Conservation (phyloP, 83 land plant species). For the Picea mariana region DNA sequence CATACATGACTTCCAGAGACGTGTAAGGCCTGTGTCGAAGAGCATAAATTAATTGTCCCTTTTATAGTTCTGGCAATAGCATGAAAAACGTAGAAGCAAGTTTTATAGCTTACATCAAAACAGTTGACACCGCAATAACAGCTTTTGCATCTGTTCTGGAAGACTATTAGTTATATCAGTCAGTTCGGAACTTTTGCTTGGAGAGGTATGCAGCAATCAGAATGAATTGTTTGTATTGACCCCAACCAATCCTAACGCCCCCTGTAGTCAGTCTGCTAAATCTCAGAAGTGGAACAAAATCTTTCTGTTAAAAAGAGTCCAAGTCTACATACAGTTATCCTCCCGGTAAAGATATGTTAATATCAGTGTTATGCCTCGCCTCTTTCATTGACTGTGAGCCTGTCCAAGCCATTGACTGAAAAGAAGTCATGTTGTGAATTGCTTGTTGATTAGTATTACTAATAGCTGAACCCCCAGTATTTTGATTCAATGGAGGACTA, state of each 20-base stretch:
- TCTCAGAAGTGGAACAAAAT: constrained; percentile 15
- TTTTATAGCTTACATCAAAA: constrained; percentile 7
- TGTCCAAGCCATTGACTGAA: constrained; percentile 26
- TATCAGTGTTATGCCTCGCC: constrained; percentile 25
- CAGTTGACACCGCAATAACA: constrained; percentile 11
- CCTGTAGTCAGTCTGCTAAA: constrained; percentile 5
- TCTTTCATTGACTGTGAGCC: constrained; percentile 21
- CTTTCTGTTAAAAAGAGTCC: constrained; percentile 11
- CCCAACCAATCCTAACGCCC: constrained; percentile 10
- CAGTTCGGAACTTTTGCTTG: constrained; percentile 15
- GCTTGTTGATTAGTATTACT: constrained; percentile 16
- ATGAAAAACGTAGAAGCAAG: constrained; percentile 14
- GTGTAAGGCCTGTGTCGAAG: constrained; percentile 3
- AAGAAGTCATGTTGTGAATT: constrained; percentile 15
- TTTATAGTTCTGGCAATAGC: constrained; percentile 6
- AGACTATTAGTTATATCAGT: constrained; percentile 17
- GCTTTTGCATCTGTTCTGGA: constrained; percentile 9
- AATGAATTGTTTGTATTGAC: constrained; percentile 13
- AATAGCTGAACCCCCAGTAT: constrained; percentile 10
- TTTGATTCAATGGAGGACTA: constrained; percentile 37
- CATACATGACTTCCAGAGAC: constrained; percentile 14
- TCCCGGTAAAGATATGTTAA: constrained; percentile 19
- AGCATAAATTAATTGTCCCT: constrained; percentile 11
- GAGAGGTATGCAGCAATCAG: constrained; percentile 17
- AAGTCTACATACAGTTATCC: constrained; percentile 1